Evolutionary conservation across 495 filamentous ascomycete genomes (phyloP).

Genomic region (Neurospora cerealis): DNA sequence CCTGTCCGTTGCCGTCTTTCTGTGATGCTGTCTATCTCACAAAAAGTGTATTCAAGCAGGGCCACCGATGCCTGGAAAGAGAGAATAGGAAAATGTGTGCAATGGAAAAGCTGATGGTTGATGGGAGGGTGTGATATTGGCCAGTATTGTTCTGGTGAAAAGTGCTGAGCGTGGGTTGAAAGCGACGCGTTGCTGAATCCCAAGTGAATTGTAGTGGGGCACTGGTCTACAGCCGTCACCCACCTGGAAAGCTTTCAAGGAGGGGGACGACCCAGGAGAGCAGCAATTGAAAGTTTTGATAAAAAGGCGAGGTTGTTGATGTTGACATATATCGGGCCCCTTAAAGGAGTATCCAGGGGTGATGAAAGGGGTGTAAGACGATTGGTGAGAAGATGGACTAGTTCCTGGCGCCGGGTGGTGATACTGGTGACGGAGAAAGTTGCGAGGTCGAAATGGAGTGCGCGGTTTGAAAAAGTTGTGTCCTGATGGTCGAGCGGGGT

Average conservation of each 20-base stretch:
- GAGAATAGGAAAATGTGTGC: background rate
- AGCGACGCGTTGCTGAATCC: background rate
- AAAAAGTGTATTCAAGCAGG: background rate
- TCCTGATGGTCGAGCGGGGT: constrained; percentile 19
- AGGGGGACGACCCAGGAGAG: background rate
- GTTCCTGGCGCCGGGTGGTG: constrained; percentile 4
- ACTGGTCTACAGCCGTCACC: background rate
- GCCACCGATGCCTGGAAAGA: background rate
- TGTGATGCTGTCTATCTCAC: background rate
- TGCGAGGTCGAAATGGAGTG: background rate
- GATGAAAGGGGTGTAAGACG: constrained; percentile 15
- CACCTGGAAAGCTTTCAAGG: background rate
- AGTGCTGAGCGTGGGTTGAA: background rate
- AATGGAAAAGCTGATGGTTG: background rate
- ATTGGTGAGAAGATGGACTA: constrained; percentile 18
- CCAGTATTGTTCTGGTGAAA: background rate
- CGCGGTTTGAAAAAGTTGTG: constrained; percentile 5
- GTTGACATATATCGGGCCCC: background rate
- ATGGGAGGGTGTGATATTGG: background rate
- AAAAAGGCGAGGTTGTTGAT: background rate
- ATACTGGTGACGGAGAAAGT: constrained; percentile 20
- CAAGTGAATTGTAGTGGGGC: background rate
- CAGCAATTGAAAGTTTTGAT: background rate
- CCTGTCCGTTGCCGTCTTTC: background rate
- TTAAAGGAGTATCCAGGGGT: background rate